These are phyloP conservation scores for Mycena chlorophos DNA, from an alignment of 768 basidiomycete genomes.

Conservation along the genomic window DNA sequence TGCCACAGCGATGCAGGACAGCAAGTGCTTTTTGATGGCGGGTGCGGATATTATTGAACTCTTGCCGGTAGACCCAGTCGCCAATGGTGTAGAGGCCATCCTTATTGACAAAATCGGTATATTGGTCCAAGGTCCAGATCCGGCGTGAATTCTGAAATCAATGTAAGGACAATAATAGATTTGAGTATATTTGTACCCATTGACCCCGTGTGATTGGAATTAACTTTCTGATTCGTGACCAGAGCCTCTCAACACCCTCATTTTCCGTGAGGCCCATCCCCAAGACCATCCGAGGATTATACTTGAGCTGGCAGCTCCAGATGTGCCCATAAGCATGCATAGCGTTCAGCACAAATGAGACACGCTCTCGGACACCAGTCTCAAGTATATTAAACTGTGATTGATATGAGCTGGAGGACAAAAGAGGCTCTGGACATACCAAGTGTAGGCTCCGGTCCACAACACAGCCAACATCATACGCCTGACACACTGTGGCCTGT, in stretches of 20 bases:
- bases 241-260: constrained; percentile 36
- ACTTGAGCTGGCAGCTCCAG: constrained; percentile 36
- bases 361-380: constrained; percentile 12
- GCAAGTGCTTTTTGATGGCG: constrained; percentile 19
- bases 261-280: constrained; percentile 37
- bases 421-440: constrained; percentile 17
- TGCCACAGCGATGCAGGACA: constrained; percentile 21
- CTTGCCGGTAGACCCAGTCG: constrained; percentile 30
- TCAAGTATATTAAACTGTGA: constrained; percentile 28
- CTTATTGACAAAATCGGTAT: constrained; percentile 26
- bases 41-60: constrained; percentile 12
- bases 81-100: constrained; percentile 33
- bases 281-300: constrained; percentile 31
- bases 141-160: no score
- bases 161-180: background rate
- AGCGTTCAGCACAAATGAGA: constrained; percentile 30
- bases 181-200: constrained; percentile 13
- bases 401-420: background rate
- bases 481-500: constrained; percentile 24
- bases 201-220: constrained; percentile 21
- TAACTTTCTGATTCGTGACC: constrained; percentile 30
- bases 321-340: constrained; percentile 39
- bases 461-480: constrained; percentile 39
- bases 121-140: constrained; percentile 39
- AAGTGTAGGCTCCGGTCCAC: constrained; percentile 21